Evolutionary conservation across 176 grass and related monocot genomes (phyloP), one percentile per base, ranked within the genome.

Genomic region (Raddia distichophylla): DNA sequence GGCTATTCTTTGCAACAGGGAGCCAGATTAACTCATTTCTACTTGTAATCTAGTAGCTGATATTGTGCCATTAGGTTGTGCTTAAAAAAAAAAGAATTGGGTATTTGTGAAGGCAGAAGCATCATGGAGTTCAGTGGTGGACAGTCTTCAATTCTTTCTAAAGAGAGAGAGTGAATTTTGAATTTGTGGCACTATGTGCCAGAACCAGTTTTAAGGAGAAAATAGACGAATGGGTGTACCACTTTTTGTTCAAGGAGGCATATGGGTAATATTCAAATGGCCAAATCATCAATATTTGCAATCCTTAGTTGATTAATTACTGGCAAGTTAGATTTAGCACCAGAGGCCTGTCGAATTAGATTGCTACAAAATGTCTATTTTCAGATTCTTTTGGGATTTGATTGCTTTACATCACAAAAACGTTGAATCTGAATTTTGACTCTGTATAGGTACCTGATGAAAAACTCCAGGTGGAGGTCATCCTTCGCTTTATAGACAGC

Each of bases 401-500:
- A 73, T 20, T 82, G 2, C 46, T 44, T 11, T 70, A 2, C 20
- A 15, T 17, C 16, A 32, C 7, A 48, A 57, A 78, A 65, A 3
- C 55, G 55, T 69, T 17, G 16, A 2, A 56, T 69, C 13, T 20
- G 6, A 55, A 81, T 77, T 14, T 84, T 6, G 44, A 34, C 11
- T 47, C n/a, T 86, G 63, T 83, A 44, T 87, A 98, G 90, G 32
- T 83, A 84, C 75, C 86, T 76, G 73, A 73, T 72, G 59, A 91
- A 75, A 93, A 71, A 57, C 43, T 66, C 64, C 22, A 95, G 87
- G 89, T 85, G 82, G 84, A 93, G 77, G 48, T 88, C 82, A 74
- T 68, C 61, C 9, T 88, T 88, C 77, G 96, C 90, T 16, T 82
- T 98, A 66, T 89, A 95, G 49, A 77, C 93, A n/a, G 90, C 83